Percentiles rank a stretch among this genome's conserved stretches.
phyloP scores from a whole-genome alignment of 306 rosid species.

The Vigna angularis region DNA sequence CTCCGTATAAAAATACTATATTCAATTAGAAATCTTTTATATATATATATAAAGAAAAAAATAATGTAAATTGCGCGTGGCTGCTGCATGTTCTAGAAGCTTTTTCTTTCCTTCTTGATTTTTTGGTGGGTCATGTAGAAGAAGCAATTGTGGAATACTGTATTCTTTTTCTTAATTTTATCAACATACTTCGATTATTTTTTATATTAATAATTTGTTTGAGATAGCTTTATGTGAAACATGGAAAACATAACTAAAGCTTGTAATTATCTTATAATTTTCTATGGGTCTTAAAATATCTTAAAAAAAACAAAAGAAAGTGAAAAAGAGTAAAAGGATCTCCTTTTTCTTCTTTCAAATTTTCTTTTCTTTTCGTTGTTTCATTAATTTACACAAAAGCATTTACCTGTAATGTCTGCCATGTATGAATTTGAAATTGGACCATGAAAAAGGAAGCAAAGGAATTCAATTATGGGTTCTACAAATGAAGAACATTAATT shows the following conservation, averaged over 20 bases:
- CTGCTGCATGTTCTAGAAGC: too few species aligned
- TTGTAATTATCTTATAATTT: not conserved
- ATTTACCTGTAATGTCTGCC: not conserved
- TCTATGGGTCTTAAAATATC: not conserved
- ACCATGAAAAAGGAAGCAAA: too few species aligned
- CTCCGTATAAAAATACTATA: too few species aligned
- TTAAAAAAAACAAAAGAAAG: not conserved
- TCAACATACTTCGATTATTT: not conserved
- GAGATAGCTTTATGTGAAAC: not conserved
- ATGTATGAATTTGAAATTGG: not conserved
- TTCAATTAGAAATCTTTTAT: too few species aligned
- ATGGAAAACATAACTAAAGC: not conserved
- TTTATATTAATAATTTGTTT: not conserved
- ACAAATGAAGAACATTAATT: not conserved
- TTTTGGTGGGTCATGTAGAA: not conserved
- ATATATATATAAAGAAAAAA: too few species aligned
- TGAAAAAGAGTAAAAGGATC: slow-evolving; percentile 4
- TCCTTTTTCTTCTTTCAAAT: not conserved
- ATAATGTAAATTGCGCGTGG: too few species aligned
- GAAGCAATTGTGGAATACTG: not conserved
- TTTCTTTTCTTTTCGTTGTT: not conserved
- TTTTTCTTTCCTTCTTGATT: not conserved
- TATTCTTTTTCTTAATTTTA: not conserved
- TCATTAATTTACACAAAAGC: not conserved
- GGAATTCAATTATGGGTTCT: not conserved